phyloP scores from a whole-genome alignment of 352 stramenopile species.

The Thraustochytrium sp. region DNA sequence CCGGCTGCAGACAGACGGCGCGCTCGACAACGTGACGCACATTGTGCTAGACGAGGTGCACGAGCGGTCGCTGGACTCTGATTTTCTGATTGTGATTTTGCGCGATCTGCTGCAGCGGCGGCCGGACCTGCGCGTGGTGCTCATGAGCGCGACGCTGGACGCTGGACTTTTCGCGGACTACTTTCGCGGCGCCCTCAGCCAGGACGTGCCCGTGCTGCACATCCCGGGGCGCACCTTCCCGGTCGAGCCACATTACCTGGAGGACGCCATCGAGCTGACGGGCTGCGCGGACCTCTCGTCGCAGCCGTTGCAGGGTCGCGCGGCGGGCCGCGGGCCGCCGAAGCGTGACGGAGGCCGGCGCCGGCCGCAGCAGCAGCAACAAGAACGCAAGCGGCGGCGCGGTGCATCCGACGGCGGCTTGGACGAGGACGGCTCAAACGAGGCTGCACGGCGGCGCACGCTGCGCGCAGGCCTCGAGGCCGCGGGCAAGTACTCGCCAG shows the following conservation, averaged over 20 bases:
- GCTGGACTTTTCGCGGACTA: slow-evolving; percentile 89
- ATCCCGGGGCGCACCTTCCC: slow-evolving; percentile 66
- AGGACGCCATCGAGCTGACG: slow-evolving; percentile 72
- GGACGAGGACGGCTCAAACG: not conserved
- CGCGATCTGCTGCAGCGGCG: slow-evolving; percentile 55
- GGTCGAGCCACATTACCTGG: slow-evolving; percentile 88
- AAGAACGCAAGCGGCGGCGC: too few species aligned
- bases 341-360: too few species aligned
- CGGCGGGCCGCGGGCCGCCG: not conserved
- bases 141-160: slow-evolving; percentile 95
- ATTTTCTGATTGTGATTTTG: slow-evolving; percentile 89
- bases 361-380: too few species aligned
- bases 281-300: slow-evolving; percentile 5
- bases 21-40: slow-evolving; percentile 83
- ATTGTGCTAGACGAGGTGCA: slow-evolving; percentile 97
- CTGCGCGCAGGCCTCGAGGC: not conserved
- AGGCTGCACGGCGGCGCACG: not conserved
- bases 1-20: slow-evolving; percentile 65
- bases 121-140: slow-evolving; percentile 53
- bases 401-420: not conserved
- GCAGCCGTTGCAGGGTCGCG: too few species aligned
- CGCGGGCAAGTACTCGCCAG: not conserved
- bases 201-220: not conserved
- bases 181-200: slow-evolving; percentile 56
- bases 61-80: slow-evolving; percentile 90